Conservation (phyloP, 2,329 filamentous ascomycete species). For the Clathrospora elynae region DNA sequence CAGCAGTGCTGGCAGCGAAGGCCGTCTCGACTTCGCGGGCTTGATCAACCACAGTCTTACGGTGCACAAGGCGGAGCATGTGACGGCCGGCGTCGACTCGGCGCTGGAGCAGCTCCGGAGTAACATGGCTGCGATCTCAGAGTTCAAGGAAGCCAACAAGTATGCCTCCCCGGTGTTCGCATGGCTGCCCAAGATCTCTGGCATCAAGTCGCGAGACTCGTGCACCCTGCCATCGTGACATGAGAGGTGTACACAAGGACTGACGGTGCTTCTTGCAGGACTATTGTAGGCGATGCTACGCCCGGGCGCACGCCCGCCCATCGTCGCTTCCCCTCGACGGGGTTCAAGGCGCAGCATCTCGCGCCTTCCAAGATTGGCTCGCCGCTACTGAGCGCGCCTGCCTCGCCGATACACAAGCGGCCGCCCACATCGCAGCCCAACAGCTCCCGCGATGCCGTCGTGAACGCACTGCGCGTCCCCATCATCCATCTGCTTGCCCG, state of each 20-base stretch:
- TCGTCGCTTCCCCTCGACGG: slow-evolving; percentile 45
- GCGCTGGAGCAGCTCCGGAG: slow-evolving; percentile 64
- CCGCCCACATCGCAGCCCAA: slow-evolving; percentile 51
- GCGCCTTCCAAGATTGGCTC: slow-evolving; percentile 47
- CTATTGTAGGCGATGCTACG: slow-evolving; percentile 44
- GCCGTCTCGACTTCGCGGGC: slow-evolving; percentile 59
- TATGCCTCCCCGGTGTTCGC: slow-evolving; percentile 45
- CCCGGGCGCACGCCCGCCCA: slow-evolving; percentile 42
- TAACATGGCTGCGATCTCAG: slow-evolving; percentile 63
- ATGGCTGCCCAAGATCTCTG: slow-evolving; percentile 28
- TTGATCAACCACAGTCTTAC: slow-evolving; percentile 62
- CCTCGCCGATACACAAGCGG: slow-evolving; percentile 43
- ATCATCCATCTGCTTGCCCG: slow-evolving; percentile 61
- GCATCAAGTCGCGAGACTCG: slow-evolving; percentile 21
- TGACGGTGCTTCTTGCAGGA: slow-evolving; percentile 43
- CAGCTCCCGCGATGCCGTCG: slow-evolving; percentile 37
- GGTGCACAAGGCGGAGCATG: slow-evolving; percentile 60
- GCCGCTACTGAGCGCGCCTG: slow-evolving; percentile 47
- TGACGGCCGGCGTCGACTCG: slow-evolving; percentile 62
- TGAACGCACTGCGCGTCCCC: slow-evolving; percentile 52
- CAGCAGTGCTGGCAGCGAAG: slow-evolving; percentile 41
- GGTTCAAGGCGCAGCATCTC: slow-evolving; percentile 44
- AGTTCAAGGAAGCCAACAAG: slow-evolving; percentile 66
- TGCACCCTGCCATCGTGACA: slow-evolving; percentile 14
- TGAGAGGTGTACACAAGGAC: slow-evolving; percentile 27